These are phyloP conservation scores for Penicillium lividum DNA, from an alignment of 495 filamentous ascomycete genomes.

Conservation along the genomic window DNA sequence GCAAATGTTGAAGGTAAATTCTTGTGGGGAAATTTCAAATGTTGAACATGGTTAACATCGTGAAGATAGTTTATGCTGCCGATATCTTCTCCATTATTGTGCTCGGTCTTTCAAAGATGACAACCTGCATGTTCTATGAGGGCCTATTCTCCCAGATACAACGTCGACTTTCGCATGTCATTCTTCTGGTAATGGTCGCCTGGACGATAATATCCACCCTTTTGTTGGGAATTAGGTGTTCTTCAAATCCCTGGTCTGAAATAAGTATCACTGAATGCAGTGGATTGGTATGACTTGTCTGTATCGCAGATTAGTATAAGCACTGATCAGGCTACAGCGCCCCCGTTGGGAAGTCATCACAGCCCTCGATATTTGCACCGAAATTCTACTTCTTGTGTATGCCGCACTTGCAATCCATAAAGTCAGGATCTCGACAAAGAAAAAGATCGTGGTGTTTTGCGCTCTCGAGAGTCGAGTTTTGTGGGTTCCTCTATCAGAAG, in stretches of 20 bases:
- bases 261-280: neutral
- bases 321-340: conserved; percentile 14
- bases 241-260: conserved; percentile 7
- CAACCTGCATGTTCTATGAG: conserved; percentile 17
- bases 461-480: conserved; percentile 28
- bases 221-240: conserved; percentile 19
- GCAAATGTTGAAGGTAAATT: conserved; percentile 20
- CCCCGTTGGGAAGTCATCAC: conserved; percentile 30
- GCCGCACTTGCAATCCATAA: conserved; percentile 19
- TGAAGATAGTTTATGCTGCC: conserved; percentile 18
- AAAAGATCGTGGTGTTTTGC: conserved; percentile 21
- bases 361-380: conserved; percentile 26
- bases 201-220: conserved; percentile 19
- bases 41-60: neutral
- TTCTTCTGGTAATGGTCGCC: conserved; percentile 14
- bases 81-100: conserved; percentile 25
- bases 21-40: no score
- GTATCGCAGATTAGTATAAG: neutral
- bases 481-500: conserved; percentile 11
- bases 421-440: conserved; percentile 18
- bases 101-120: conserved; percentile 22
- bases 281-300: neutral
- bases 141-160: conserved; percentile 15
- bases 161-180: conserved; percentile 2
- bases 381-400: conserved; percentile 23